Evolutionary conservation across 1,284 basidiomycete species (phyloP).

Genomic region (Sanghuangporus weigelae): DNA sequence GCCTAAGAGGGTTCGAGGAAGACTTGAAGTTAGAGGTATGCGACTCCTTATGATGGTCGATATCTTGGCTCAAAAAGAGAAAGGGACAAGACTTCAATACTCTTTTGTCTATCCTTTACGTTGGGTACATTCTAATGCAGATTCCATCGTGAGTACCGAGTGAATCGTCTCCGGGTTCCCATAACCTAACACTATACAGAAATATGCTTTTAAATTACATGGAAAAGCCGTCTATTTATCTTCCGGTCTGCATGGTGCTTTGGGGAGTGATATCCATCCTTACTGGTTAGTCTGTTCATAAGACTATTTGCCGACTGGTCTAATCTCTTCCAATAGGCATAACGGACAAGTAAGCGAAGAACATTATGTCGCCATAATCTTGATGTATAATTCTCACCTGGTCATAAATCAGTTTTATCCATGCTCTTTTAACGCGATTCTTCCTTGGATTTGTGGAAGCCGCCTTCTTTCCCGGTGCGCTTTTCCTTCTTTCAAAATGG

Average conservation of each 20-base stretch:
- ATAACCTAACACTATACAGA: slow-evolving; percentile 28
- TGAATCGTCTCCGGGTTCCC: not conserved
- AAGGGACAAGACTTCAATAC: slow-evolving; percentile 64
- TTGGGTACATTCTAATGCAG: slow-evolving; percentile 19
- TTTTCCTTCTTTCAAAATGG: slow-evolving; percentile 26
- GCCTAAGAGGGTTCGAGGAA: slow-evolving; percentile 63
- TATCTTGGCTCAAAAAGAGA: not conserved
- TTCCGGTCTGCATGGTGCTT: slow-evolving; percentile 64
- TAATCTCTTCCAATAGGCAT: slow-evolving; percentile 35
- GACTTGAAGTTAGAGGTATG: slow-evolving; percentile 49
- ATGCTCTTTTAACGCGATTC: slow-evolving; percentile 68
- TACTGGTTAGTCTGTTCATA: slow-evolving; percentile 38
- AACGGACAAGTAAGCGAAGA: slow-evolving; percentile 32
- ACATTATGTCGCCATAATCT: slow-evolving; percentile 30
- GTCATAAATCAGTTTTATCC: slow-evolving; percentile 47
- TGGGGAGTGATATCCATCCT: slow-evolving; percentile 66
- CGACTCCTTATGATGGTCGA: not conserved
- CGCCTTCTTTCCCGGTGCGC: slow-evolving; percentile 23
- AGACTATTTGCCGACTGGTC: not conserved
- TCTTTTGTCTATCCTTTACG: slow-evolving; percentile 66
- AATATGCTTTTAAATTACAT: slow-evolving; percentile 73
- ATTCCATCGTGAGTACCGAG: slow-evolving; percentile 48
- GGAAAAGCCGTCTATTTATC: slow-evolving; percentile 69
- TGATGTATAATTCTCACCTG: slow-evolving; percentile 49
- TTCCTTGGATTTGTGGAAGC: slow-evolving; percentile 50